Conservation (phyloP, 257 asterid genomes). For the Rehmannia glutinosa region DNA sequence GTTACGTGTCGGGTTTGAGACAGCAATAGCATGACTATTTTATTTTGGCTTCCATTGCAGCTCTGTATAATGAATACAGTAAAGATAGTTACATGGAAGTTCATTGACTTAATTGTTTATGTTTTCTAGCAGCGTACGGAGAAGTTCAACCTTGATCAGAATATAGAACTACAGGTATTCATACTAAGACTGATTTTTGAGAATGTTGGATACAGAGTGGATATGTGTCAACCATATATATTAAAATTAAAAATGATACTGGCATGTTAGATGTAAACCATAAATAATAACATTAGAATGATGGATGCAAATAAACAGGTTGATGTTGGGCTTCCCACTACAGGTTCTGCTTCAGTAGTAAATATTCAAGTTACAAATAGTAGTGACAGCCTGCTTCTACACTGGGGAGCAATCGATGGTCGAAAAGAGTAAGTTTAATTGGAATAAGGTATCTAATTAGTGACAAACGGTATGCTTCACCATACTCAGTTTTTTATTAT, state of each 20-base stretch:
- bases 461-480: slow-evolving; percentile 10
- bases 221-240: neutral
- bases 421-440: slow-evolving; percentile 47
- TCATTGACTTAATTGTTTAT: slow-evolving; percentile 11
- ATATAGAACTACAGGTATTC: slow-evolving; percentile 78
- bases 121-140: slow-evolving; percentile 46
- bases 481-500: neutral
- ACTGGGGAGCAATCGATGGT: slow-evolving; percentile 82
- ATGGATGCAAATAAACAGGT: slow-evolving; percentile 54
- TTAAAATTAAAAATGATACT: neutral
- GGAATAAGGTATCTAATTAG: slow-evolving; percentile 5
- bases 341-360: slow-evolving; percentile 48
- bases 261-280: slow-evolving; percentile 4
- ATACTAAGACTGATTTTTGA: slow-evolving; percentile 1
- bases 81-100: too few relatives aligned
- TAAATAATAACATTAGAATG: slow-evolving; percentile 11
- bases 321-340: slow-evolving; percentile 55
- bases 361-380: slow-evolving; percentile 50
- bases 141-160: slow-evolving; percentile 75
- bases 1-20: neutral
- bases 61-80: slow-evolving; percentile 8
- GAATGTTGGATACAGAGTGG: slow-evolving; percentile 4
- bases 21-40: neutral
- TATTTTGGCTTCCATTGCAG: too few relatives aligned
- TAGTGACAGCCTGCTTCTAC: slow-evolving; percentile 60